Evolutionary conservation across 768 basidiomycete genomes (phyloP), one percentile per base, ranked within the genome.

Genomic region (Glaciozyma antarctica): DNA sequence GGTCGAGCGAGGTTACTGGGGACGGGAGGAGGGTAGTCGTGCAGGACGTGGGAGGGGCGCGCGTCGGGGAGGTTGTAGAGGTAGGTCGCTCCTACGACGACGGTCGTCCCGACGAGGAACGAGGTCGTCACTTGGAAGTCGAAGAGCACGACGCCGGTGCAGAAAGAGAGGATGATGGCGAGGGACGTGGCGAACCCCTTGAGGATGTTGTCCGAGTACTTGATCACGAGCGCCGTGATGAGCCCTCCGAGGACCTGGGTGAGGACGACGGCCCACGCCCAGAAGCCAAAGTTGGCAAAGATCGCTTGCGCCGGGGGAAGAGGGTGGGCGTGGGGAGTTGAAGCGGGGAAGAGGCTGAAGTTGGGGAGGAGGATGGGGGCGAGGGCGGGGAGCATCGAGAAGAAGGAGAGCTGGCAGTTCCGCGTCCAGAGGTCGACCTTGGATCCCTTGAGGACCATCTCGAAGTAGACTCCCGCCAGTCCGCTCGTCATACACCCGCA

Each of bases 401-500:
- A 98, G 61, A 93, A 81, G 28, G 90, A 93, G 21, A 98, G 82
- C 76, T 98, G 94, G 66, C 94, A 87, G 76, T 97, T 98, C 74
- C 94, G 88, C 64, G 94, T 86, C 94, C 94, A 97, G 16, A 98
- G 81, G 77, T 95, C 90, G 5, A 86, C 82, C 71, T 85, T 85
- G 4, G 88, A 88, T 71, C 87, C 86, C 79, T 94, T 98, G 70
- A 93, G 80, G 44, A 92, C 91, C 88, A 94, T 92, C 79, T 98
- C 94, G 71, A 98, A 98, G 78, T 98, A 98, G 32, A 97, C 93
- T 9, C 93, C 93, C 0, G 93, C 93, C 53, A 98, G 84, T 30
- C 94, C 94, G 0, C 91, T 94, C 0, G 93, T 95, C 75, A 94
- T 85, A 79, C 94, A 98, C 0, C 94, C 92, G 19, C 86, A 84